Conservation (phyloP, 352 stramenopile genomes). For the Globisporangium spiculum region DNA sequence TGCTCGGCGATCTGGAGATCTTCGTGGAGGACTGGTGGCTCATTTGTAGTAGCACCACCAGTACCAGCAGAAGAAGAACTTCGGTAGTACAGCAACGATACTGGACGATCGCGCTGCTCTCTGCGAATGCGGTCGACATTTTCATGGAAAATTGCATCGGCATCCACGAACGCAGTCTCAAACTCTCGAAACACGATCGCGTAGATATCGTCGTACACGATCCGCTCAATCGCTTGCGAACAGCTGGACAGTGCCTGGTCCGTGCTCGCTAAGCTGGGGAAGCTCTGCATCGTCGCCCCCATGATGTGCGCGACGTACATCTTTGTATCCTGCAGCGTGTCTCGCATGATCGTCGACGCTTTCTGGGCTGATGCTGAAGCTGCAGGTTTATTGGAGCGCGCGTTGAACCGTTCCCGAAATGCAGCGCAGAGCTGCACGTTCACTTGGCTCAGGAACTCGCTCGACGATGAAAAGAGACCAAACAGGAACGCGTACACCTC, state of each 20-base stretch:
- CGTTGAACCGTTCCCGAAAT: slow-evolving; percentile 37
- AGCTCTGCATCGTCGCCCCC: slow-evolving; percentile 56
- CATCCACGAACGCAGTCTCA: slow-evolving; percentile 37
- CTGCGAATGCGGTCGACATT: slow-evolving; percentile 49
- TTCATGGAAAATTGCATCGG: slow-evolving; percentile 40
- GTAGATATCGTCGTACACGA: slow-evolving; percentile 71
- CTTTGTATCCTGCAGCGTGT: slow-evolving; percentile 63
- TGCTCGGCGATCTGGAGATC: slow-evolving; percentile 43
- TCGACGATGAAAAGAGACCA: slow-evolving; percentile 43
- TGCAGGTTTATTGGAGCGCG: slow-evolving; percentile 15
- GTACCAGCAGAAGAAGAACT: background rate
- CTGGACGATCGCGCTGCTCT: slow-evolving; percentile 39
- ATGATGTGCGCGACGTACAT: slow-evolving; percentile 67
- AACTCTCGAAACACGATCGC: slow-evolving; percentile 55
- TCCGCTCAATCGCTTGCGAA: slow-evolving; percentile 52
- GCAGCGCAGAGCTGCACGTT: slow-evolving; percentile 51
- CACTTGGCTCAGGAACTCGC: slow-evolving; percentile 59
- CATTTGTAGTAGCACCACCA: slow-evolving; percentile 1
- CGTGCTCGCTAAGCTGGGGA: slow-evolving; percentile 55
- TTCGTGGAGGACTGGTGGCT: slow-evolving; percentile 23
- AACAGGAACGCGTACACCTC: slow-evolving; percentile 67
- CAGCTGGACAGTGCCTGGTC: slow-evolving; percentile 44
- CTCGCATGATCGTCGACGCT: slow-evolving; percentile 19
- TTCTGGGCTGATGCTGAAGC: background rate
- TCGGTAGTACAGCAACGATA: background rate